Percentiles rank a stretch among this genome's conserved stretches.
Conservation (phyloP, 768 basidiomycete genomes). For the Candolleomyces efflorescens region DNA sequence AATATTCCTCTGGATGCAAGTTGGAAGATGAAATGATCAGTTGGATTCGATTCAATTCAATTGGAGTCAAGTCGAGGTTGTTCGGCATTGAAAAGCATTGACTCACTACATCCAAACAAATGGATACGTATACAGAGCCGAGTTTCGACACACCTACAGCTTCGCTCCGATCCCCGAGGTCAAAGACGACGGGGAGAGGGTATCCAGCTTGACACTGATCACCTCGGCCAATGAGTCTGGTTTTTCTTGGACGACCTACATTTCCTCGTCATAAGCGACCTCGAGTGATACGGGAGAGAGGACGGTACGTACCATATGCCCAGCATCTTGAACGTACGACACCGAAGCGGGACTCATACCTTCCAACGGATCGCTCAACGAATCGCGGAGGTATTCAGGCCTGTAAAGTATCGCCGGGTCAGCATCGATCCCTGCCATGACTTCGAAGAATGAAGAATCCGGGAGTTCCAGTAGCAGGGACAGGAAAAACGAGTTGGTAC, state of each 20-base stretch:
- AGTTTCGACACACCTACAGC: too few species aligned
- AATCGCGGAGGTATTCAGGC: constrained; percentile 40
- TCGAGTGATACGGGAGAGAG: neutral
- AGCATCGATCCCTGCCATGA: too few species aligned
- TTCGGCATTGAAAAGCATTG: too few species aligned
- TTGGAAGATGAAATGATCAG: too few species aligned
- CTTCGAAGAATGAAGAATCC: neutral
- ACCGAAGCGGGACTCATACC: constrained; percentile 41
- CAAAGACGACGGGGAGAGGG: too few species aligned
- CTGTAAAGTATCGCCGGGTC: too few species aligned
- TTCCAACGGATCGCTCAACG: constrained; percentile 34
- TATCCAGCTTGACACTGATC: neutral
- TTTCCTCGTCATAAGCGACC: neutral
- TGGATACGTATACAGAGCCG: too few species aligned
- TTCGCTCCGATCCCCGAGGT: neutral
- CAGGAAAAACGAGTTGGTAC: constrained; percentile 12
- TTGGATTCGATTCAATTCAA: too few species aligned
- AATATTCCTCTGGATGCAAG: too few species aligned
- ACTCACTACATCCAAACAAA: too few species aligned
- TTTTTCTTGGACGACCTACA: constrained; percentile 9
- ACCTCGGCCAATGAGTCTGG: neutral
- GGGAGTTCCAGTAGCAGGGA: neutral
- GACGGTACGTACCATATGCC: constrained; percentile 37
- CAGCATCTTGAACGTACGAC: constrained; percentile 36
- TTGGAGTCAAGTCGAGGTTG: too few species aligned